Conservation (phyloP, 2,329 filamentous ascomycete genomes). For the Colletotrichum caudatum region DNA sequence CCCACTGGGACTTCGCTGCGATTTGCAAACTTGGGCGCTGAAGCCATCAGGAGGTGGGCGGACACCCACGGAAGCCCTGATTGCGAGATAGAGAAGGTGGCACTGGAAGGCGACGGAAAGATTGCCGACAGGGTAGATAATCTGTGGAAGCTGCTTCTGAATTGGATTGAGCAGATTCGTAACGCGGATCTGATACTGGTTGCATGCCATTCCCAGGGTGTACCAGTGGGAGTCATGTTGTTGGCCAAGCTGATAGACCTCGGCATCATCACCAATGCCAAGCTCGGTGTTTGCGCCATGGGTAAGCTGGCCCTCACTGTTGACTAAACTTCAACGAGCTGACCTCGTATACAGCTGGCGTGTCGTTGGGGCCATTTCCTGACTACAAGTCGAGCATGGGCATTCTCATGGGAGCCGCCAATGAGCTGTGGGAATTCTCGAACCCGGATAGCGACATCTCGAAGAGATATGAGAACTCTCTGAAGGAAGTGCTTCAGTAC, state of each 20-base stretch:
- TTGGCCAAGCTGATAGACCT: slow-evolving; percentile 93
- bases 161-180: slow-evolving; percentile 93
- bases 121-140: slow-evolving; percentile 91
- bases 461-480: slow-evolving; percentile 80
- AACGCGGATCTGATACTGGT: slow-evolving; percentile 89
- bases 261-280: slow-evolving; percentile 80
- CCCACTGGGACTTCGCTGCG: slow-evolving; percentile 95
- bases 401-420: slow-evolving; percentile 89
- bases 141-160: slow-evolving; percentile 92
- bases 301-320: slow-evolving; percentile 52
- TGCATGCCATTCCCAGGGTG: slow-evolving; percentile 96
- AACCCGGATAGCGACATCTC: slow-evolving; percentile 85
- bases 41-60: slow-evolving; percentile 86
- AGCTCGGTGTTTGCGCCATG: slow-evolving; percentile 88
- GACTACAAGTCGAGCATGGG: slow-evolving; percentile 91
- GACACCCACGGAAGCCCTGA: slow-evolving; percentile 78
- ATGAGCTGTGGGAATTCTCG: slow-evolving; percentile 94
- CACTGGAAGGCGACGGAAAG: slow-evolving; percentile 93
- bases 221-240: slow-evolving; percentile 92
- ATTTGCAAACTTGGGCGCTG: slow-evolving; percentile 88
- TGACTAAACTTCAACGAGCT: neutral
- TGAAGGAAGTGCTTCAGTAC: slow-evolving; percentile 80
- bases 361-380: slow-evolving; percentile 91
- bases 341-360: slow-evolving; percentile 71
- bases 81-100: slow-evolving; percentile 90